Base-by-base conservation (phyloP, 164 flowering plant genomes). In the Vitis riparia region DNA sequence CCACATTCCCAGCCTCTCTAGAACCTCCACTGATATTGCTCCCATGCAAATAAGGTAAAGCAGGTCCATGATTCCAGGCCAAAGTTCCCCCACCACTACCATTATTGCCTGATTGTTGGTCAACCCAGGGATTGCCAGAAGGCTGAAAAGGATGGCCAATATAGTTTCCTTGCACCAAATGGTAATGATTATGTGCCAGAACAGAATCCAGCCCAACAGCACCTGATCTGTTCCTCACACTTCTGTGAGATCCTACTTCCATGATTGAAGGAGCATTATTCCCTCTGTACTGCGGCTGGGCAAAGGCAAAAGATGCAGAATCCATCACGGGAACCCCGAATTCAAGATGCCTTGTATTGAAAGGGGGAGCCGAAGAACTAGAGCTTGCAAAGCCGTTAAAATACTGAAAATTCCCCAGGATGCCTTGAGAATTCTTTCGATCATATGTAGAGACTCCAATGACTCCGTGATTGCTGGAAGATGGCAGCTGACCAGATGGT, bases 381-480 rank as follows among this genome's bases (percentile, higher is more conserved):
- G 91, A 76, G 70, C 87, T 83, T 51, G 87, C 77, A 14, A 84
- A 73, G 16, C 79, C 82, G 77, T 75, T 73, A 59, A 69, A 74
- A 72, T 75, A 64, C 13, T 78, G 88, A 66, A 62, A 60, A 75
- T 75, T 75, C 59, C 77, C 81, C 8, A 79, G 81, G 58, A 76
- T 27, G 13, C 83, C 88, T 74, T 89, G 93, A 48, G 84, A 78
- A 68, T 74, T 84, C 72, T 92, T 91, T 76, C 92, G 83, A 81
- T 82, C 88, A 78, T 79, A 82, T 9, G 77, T n/a, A 62, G 79
- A 67, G 74, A 77, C 74, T 65, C 86, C 87, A 77, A 62, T 17
- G 11, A 73, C 71, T 47, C 84, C 78, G 16, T 72, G 84, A 70
- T 68, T 82, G 73, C 83, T 86, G 5, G 89, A 82, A 64, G 86